Evolutionary conservation across 2,329 filamentous ascomycete genomes (phyloP).

Genomic region (Colletotrichum cereale): DNA sequence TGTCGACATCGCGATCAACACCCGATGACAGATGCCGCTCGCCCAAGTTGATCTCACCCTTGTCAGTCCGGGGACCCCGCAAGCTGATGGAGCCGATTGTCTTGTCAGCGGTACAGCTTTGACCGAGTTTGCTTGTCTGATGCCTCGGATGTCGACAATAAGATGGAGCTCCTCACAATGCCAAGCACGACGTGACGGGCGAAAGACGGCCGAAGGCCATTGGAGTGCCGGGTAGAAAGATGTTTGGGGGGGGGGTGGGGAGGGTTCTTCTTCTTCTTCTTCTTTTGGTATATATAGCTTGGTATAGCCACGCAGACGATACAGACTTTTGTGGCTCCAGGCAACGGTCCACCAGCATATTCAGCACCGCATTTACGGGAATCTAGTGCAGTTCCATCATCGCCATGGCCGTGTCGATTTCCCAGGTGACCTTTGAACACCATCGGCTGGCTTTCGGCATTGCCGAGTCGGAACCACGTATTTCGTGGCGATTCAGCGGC

Average conservation of each 20-base stretch:
- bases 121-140: not conserved
- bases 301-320: too few species aligned
- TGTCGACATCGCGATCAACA: conserved; percentile 26
- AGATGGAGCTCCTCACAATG: not conserved
- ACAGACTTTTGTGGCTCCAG: too few species aligned
- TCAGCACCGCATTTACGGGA: too few species aligned
- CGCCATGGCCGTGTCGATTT: conserved; percentile 54
- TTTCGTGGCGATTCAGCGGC: conserved; percentile 61
- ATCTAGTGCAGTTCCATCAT: not conserved
- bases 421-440: conserved; percentile 57
- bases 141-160: not conserved
- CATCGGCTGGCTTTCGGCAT: conserved; percentile 58
- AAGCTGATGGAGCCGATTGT: conserved; percentile 19
- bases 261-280: too few species aligned
- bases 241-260: too few species aligned
- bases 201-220: conserved; percentile 6
- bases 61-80: conserved; percentile 31
- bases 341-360: too few species aligned
- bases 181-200: not conserved
- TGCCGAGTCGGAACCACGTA: conserved; percentile 56
- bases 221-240: not conserved
- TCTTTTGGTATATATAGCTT: not conserved
- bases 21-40: conserved; percentile 12
- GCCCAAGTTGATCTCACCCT: conserved; percentile 11
- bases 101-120: conserved; percentile 13